These are phyloP conservation scores for Phylloporus sp. DNA, from an alignment of 768 basidiomycete species.

Conservation along the genomic window DNA sequence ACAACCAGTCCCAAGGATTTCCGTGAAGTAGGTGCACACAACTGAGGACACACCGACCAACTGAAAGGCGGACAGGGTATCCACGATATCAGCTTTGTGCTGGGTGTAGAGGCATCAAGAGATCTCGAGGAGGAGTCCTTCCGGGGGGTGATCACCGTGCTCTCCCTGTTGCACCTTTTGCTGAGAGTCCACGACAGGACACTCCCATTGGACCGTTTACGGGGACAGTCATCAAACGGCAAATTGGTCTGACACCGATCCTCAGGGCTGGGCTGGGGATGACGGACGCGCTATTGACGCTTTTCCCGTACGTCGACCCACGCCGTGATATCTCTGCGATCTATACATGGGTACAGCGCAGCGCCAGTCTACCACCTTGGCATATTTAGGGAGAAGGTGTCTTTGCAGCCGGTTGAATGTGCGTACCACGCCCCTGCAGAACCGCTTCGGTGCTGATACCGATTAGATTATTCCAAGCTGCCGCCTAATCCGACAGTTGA, in stretches of 20 bases:
- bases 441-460: conserved; percentile 1
- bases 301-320: conserved; percentile 68
- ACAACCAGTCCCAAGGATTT: conserved; percentile 70
- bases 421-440: conserved; percentile 15
- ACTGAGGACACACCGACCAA: not conserved
- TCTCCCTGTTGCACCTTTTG: not conserved
- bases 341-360: conserved; percentile 36
- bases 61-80: conserved; percentile 52
- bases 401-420: conserved; percentile 91
- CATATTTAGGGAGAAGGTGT: conserved; percentile 81
- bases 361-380: conserved; percentile 91
- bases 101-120: conserved; percentile 82
- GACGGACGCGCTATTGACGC: conserved; percentile 79
- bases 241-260: conserved; percentile 86
- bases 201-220: conserved; percentile 79
- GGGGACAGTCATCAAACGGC: conserved; percentile 70
- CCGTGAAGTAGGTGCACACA: conserved; percentile 53
- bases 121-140: conserved; percentile 61
- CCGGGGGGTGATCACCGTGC: conserved; percentile 47
- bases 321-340: not conserved
- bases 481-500: conserved; percentile 76
- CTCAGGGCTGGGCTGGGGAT: conserved; percentile 92
- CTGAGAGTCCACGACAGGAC: conserved; percentile 39
- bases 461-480: conserved; percentile 84
- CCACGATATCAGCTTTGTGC: conserved; percentile 65